Percentiles rank a stretch among this genome's conserved stretches.
Conservation (phyloP, 495 filamentous ascomycete species). For the Pyrenula aspistea region DNA sequence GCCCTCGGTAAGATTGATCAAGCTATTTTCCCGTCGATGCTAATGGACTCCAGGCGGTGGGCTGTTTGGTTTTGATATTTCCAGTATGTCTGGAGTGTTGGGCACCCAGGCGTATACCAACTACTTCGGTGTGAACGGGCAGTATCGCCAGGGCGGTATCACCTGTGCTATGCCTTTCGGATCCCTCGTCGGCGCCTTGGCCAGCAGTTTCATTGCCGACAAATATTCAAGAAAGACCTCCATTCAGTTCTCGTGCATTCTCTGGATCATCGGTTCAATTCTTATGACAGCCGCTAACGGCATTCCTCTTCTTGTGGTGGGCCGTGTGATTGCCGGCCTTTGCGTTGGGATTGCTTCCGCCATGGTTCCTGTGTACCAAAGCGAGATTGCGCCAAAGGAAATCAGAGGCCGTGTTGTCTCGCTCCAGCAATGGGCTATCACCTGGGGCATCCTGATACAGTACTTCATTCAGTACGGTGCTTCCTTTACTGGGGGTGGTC, state of each 20-base stretch:
- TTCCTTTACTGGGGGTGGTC: conserved; percentile 47
- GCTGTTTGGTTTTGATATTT: conserved; percentile 66
- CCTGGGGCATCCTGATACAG: conserved; percentile 55
- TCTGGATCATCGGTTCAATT: conserved; percentile 55
- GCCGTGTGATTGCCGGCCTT: conserved; percentile 55
- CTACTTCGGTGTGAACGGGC: not conserved
- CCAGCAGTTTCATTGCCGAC: conserved; percentile 55
- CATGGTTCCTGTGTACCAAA: conserved; percentile 61
- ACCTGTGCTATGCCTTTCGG: conserved; percentile 50
- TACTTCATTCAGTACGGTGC: conserved; percentile 63
- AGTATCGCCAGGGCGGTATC: conserved; percentile 1
- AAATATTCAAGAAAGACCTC: conserved; percentile 47
- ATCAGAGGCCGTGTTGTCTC: conserved; percentile 64
- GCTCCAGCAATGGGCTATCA: conserved; percentile 68
- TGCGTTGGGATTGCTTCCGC: conserved; percentile 63
- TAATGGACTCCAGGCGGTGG: conserved; percentile 36
- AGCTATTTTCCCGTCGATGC: conserved; percentile 2
- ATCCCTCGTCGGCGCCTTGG: conserved; percentile 51
- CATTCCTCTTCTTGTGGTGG: conserved; percentile 50
- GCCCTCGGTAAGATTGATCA: not conserved
- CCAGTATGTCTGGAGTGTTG: conserved; percentile 56
- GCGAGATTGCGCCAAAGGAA: conserved; percentile 63
- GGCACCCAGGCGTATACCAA: conserved; percentile 7
- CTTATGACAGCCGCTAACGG: conserved; percentile 49
- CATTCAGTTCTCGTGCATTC: conserved; percentile 48